phyloP scores from a whole-genome alignment of 768 basidiomycete species.

The Lentinula detonsa region DNA sequence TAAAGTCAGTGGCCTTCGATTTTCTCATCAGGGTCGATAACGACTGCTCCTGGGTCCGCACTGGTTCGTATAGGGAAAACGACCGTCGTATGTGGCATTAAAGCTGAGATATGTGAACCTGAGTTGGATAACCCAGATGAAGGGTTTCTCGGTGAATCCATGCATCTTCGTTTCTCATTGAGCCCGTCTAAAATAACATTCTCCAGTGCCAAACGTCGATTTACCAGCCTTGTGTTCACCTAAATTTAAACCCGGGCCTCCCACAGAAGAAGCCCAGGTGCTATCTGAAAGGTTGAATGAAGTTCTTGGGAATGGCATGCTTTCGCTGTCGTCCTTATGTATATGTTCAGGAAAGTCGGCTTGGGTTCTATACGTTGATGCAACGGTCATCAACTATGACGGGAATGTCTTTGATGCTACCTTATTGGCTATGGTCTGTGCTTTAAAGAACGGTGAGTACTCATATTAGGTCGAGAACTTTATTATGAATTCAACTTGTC shows the following conservation, averaged over 20 bases:
- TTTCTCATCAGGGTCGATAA: slow-evolving; percentile 71
- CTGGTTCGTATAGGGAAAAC: slow-evolving; percentile 89
- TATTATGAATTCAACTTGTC: not conserved
- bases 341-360: slow-evolving; percentile 77
- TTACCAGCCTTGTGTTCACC: slow-evolving; percentile 91
- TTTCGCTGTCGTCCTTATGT: slow-evolving; percentile 65
- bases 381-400: slow-evolving; percentile 95
- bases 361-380: slow-evolving; percentile 95
- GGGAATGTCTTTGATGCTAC: slow-evolving; percentile 93
- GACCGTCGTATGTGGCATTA: slow-evolving; percentile 94
- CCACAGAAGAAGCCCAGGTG: slow-evolving; percentile 89
- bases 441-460: slow-evolving; percentile 74
- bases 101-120: slow-evolving; percentile 92
- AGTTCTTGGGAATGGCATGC: slow-evolving; percentile 58
- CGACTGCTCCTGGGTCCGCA: slow-evolving; percentile 89
- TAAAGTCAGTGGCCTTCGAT: not conserved
- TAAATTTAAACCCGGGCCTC: slow-evolving; percentile 92
- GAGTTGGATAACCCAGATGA: slow-evolving; percentile 66
- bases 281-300: slow-evolving; percentile 81
- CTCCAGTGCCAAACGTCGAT: slow-evolving; percentile 88
- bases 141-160: slow-evolving; percentile 74
- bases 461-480: not conserved
- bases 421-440: slow-evolving; percentile 81
- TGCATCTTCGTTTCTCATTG: slow-evolving; percentile 3
- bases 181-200: not conserved